Percentiles rank a stretch among this genome's conserved stretches.
Evolutionary conservation across 2,329 filamentous ascomycete genomes (phyloP).

Genomic region (Blumeria hordei): DNA sequence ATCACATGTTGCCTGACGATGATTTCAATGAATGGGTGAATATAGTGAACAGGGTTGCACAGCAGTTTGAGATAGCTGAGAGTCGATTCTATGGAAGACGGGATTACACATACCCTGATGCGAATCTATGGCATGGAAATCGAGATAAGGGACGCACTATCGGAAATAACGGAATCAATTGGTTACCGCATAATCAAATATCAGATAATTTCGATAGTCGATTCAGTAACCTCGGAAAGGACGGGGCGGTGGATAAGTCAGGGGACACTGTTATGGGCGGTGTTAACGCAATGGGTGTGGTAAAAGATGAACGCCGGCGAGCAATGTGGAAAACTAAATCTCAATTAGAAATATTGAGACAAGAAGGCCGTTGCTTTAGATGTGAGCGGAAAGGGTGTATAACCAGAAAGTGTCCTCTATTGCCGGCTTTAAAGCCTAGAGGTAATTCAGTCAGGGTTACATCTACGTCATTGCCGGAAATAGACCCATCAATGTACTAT

Average conservation of each 20-base stretch:
- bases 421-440: too few species aligned
- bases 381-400: too few species aligned
- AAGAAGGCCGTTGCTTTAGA: too few species aligned
- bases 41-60: neutral
- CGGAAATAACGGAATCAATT: neutral
- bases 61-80: neutral
- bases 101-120: too few species aligned
- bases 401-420: too few species aligned
- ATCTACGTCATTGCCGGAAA: too few species aligned
- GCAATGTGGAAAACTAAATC: neutral
- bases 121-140: neutral
- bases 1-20: neutral
- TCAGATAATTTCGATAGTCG: neutral
- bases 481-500: too few species aligned
- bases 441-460: too few species aligned
- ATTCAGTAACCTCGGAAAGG: neutral
- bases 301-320: neutral
- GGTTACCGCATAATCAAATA: neutral
- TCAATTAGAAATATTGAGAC: neutral
- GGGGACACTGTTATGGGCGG: neutral
- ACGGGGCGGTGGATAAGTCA: neutral
- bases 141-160: neutral
- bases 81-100: neutral
- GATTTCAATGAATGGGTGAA: neutral
- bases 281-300: neutral